Evolutionary conservation across 2,329 filamentous ascomycete genomes (phyloP).

Genomic region (Diplodia mutila): DNA sequence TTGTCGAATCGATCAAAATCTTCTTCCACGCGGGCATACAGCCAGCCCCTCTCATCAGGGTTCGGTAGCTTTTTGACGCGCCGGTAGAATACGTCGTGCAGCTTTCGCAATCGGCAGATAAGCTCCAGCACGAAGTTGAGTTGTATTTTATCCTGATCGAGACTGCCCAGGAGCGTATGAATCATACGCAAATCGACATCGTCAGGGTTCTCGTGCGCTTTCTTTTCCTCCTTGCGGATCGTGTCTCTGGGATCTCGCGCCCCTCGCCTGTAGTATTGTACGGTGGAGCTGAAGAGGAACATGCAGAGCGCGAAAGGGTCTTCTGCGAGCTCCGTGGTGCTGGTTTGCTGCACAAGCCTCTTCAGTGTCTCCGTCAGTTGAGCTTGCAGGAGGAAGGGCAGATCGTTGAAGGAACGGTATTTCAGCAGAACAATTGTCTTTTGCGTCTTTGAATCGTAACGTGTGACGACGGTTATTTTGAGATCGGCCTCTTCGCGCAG

Average conservation of each 20-base stretch:
- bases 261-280: constrained; percentile 26
- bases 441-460: constrained; percentile 20
- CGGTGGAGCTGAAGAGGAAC: constrained; percentile 27
- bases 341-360: not conserved
- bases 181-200: constrained; percentile 20
- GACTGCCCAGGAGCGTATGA: constrained; percentile 26
- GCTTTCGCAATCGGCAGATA: constrained; percentile 26
- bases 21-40: constrained; percentile 18
- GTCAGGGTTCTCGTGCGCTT: constrained; percentile 24
- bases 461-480: constrained; percentile 27
- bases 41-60: constrained; percentile 16
- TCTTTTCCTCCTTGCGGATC: constrained; percentile 25
- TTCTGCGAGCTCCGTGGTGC: not conserved
- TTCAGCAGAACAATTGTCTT: constrained; percentile 27
- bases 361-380: constrained; percentile 18
- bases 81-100: constrained; percentile 25
- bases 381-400: constrained; percentile 20
- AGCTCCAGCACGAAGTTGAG: constrained; percentile 27
- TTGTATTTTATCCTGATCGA: constrained; percentile 28
- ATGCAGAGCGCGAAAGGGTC: constrained; percentile 26
- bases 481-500: constrained; percentile 27
- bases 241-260: constrained; percentile 26
- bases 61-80: not conserved
- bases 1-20: constrained; percentile 25
- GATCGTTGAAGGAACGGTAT: constrained; percentile 28